Percentiles rank a stretch among this genome's conserved stretches.
Evolutionary conservation across 2,329 filamentous ascomycete species (phyloP).

Genomic region (Onygena corvina): DNA sequence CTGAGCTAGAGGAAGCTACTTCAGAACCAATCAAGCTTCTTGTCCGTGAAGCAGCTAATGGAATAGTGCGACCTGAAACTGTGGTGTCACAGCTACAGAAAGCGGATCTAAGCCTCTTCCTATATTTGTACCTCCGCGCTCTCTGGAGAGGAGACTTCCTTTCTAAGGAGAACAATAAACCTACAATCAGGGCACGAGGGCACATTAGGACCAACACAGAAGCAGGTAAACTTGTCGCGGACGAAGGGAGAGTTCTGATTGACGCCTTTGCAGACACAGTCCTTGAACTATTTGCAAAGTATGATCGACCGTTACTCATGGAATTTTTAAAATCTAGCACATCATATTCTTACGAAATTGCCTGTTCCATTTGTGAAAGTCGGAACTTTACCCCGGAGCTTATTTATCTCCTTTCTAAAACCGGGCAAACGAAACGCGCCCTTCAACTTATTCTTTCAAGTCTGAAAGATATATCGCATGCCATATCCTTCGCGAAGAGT

Average conservation of each 20-base stretch:
- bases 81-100: slow-evolving; percentile 68
- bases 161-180: slow-evolving; percentile 25
- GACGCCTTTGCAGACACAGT: slow-evolving; percentile 80
- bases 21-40: slow-evolving; percentile 74
- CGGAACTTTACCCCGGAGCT: slow-evolving; percentile 77
- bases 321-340: slow-evolving; percentile 75
- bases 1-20: slow-evolving; percentile 67
- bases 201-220: slow-evolving; percentile 29
- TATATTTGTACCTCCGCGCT: slow-evolving; percentile 82
- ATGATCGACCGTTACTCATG: slow-evolving; percentile 69
- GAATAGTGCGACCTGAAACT: slow-evolving; percentile 63
- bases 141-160: slow-evolving; percentile 69
- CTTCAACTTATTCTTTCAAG: slow-evolving; percentile 87
- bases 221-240: slow-evolving; percentile 38
- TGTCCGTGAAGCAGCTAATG: slow-evolving; percentile 81
- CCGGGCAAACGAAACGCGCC: slow-evolving; percentile 82
- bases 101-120: slow-evolving; percentile 57
- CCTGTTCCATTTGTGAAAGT: slow-evolving; percentile 62
- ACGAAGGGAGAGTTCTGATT: slow-evolving; percentile 56
- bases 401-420: slow-evolving; percentile 93
- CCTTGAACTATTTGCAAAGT: slow-evolving; percentile 73
- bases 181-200: slow-evolving; percentile 25
- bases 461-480: slow-evolving; percentile 80
- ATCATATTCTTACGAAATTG: slow-evolving; percentile 70
- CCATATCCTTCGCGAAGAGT: slow-evolving; percentile 87